Evolutionary conservation across 2,329 filamentous ascomycete species (phyloP).

Genomic region (Talaromyces atroroseus): DNA sequence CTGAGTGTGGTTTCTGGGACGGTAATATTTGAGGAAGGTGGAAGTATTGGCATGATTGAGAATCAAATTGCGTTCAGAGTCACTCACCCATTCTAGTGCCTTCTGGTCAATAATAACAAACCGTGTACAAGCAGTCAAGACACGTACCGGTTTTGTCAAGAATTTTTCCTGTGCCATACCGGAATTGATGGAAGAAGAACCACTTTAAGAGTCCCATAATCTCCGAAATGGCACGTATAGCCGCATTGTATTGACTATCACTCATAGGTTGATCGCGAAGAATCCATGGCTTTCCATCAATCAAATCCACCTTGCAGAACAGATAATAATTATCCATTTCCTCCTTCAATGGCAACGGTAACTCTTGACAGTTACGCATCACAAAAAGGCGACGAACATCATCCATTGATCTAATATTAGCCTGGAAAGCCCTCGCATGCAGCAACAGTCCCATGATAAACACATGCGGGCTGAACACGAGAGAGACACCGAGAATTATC

Average conservation of each 20-base stretch:
- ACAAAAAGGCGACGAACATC: slow-evolving; percentile 19
- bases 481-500: slow-evolving; percentile 18
- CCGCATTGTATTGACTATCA: slow-evolving; percentile 9
- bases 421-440: slow-evolving; percentile 19
- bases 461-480: slow-evolving; percentile 18
- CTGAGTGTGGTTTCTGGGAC: slow-evolving; percentile 13
- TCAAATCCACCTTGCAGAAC: slow-evolving; percentile 18
- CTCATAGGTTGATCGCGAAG: slow-evolving; percentile 16
- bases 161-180: slow-evolving; percentile 18
- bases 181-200: slow-evolving; percentile 21
- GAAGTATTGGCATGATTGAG: slow-evolving; percentile 18
- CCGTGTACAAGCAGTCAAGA: slow-evolving; percentile 4
- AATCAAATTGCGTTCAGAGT: slow-evolving; percentile 20
- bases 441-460: slow-evolving; percentile 22
- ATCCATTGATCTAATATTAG: slow-evolving; percentile 22
- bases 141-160: slow-evolving; percentile 20
- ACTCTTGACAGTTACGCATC: slow-evolving; percentile 17
- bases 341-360: slow-evolving; percentile 18
- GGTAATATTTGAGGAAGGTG: slow-evolving; percentile 24
- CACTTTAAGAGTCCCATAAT: slow-evolving; percentile 19
- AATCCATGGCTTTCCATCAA: slow-evolving; percentile 16
- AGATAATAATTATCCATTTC: slow-evolving; percentile 22
- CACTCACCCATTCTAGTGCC: slow-evolving; percentile 18
- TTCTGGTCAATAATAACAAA: not conserved
- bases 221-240: slow-evolving; percentile 17